A percentile compares a stretch with the other conserved stretches of the same genome.
Evolutionary conservation across 176 grass and related monocot species (phyloP).

Genomic region (Ananas comosus): DNA sequence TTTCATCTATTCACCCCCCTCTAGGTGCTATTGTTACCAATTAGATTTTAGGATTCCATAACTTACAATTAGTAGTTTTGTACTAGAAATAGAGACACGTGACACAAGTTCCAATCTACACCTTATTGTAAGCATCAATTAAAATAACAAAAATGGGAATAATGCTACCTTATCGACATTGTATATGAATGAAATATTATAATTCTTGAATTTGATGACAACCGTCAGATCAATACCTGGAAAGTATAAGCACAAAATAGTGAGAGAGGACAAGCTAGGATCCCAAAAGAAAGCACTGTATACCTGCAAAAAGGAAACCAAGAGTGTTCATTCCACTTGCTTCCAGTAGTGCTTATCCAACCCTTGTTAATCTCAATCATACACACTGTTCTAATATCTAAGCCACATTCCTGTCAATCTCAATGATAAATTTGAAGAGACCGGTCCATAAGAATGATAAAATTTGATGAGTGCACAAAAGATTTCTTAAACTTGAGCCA

Average conservation of each 20-base stretch:
- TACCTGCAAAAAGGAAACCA: constrained; percentile 11
- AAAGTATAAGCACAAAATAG: constrained; percentile 8
- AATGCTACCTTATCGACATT: too few species aligned
- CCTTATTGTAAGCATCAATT: too few species aligned
- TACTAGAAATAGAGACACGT: too few species aligned
- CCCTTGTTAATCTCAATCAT: too few species aligned
- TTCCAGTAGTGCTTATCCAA: neutral
- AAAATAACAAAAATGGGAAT: too few species aligned
- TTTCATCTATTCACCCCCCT: too few species aligned
- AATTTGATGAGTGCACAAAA: neutral
- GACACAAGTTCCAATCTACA: too few species aligned
- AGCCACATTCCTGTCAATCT: neutral
- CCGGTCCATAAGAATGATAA: neutral
- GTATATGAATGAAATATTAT: too few species aligned
- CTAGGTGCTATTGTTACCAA: too few species aligned
- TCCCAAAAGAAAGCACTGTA: constrained; percentile 20
- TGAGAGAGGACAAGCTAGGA: constrained; percentile 25
- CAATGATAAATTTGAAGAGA: neutral
- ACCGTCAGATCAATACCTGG: constrained; percentile 6
- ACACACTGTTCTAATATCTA: neutral
- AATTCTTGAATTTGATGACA: neutral
- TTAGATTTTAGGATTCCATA: too few species aligned
- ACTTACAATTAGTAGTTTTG: too few species aligned
- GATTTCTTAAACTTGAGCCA: neutral
- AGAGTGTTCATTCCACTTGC: neutral